Percentiles rank a stretch among this genome's conserved stretches.
phyloP scores from a whole-genome alignment of 108 stramenopile genomes.

The Nitzschia sp. region DNA sequence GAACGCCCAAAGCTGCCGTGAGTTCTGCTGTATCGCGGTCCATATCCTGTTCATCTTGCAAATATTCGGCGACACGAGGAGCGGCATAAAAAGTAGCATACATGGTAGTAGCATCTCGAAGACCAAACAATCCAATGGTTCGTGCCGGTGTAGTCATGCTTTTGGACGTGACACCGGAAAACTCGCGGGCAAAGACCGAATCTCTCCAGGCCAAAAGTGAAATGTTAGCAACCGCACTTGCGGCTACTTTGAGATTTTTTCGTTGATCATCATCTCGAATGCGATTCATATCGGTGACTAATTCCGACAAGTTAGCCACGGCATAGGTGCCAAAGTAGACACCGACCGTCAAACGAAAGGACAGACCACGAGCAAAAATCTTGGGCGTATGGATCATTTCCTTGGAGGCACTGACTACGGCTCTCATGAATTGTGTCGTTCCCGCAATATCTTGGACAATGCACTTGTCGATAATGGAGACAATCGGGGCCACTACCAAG shows the following conservation, averaged over 20 bases:
- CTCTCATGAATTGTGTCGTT: constrained; percentile 19
- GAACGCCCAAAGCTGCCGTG: constrained; percentile 34
- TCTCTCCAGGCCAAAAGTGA: constrained; percentile 47
- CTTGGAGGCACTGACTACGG: constrained; percentile 29
- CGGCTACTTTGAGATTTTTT: constrained; percentile 38
- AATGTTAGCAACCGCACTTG: constrained; percentile 41
- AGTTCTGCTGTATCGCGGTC: constrained; percentile 32
- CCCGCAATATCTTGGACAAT: constrained; percentile 46
- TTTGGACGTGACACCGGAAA: constrained; percentile 18
- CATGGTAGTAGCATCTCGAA: constrained; percentile 46
- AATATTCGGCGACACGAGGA: constrained; percentile 27
- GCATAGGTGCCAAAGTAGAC: constrained; percentile 53
- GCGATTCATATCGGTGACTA: constrained; percentile 29
- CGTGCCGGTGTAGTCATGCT: constrained; percentile 31
- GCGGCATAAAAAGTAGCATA: constrained; percentile 46
- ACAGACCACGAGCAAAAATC: constrained; percentile 29
- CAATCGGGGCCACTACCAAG: constrained; percentile 40
- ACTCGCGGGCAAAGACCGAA: constrained; percentile 44
- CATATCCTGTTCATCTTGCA: constrained; percentile 26
- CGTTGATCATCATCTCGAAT: constrained; percentile 33
- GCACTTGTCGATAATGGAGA: constrained; percentile 45
- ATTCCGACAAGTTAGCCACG: constrained; percentile 45
- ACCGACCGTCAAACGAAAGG: constrained; percentile 34
- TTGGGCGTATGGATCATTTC: constrained; percentile 41
- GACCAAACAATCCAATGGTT: constrained; percentile 37